Evolutionary conservation across 164 flowering plant genomes (phyloP).

Genomic region (Berberis thunbergii): DNA sequence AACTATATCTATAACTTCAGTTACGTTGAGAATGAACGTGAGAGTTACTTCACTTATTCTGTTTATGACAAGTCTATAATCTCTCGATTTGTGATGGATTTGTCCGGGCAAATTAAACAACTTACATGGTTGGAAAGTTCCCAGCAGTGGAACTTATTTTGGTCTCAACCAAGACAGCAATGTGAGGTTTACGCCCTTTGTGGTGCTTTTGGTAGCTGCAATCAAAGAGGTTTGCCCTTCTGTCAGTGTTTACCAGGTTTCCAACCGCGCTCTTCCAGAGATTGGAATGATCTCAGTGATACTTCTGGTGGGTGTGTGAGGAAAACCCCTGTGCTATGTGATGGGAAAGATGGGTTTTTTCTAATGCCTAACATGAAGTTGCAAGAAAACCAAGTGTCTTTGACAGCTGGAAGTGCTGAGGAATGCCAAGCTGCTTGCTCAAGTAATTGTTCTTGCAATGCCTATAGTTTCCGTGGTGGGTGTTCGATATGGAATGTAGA

Average conservation of each 20-base stretch:
- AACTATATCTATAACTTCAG: slow-evolving; percentile 12
- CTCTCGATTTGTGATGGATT: slow-evolving; percentile 14
- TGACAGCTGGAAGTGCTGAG: too few species aligned
- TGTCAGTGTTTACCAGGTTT: slow-evolving; percentile 22
- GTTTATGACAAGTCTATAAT: background rate
- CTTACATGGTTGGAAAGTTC: slow-evolving; percentile 5
- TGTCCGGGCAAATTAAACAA: slow-evolving; percentile 20
- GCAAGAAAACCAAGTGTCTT: too few species aligned
- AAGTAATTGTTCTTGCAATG: too few species aligned
- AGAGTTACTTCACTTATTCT: slow-evolving; percentile 10
- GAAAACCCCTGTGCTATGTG: slow-evolving; percentile 4
- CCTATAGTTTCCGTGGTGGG: too few species aligned
- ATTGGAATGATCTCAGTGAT: slow-evolving; percentile 10
- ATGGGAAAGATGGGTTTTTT: too few species aligned
- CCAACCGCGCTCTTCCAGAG: background rate
- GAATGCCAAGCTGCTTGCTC: too few species aligned
- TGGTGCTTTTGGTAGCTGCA: slow-evolving; percentile 22
- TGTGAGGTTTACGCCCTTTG: slow-evolving; percentile 16
- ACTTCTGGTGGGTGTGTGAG: slow-evolving; percentile 22
- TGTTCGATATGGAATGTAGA: too few species aligned
- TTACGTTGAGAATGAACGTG: slow-evolving; percentile 1
- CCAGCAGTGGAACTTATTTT: slow-evolving; percentile 15
- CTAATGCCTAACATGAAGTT: too few species aligned
- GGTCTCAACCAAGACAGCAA: slow-evolving; percentile 15
- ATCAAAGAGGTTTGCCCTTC: background rate